phyloP scores from a whole-genome alignment of 306 rosid species.

The Bauhinia variegata region DNA sequence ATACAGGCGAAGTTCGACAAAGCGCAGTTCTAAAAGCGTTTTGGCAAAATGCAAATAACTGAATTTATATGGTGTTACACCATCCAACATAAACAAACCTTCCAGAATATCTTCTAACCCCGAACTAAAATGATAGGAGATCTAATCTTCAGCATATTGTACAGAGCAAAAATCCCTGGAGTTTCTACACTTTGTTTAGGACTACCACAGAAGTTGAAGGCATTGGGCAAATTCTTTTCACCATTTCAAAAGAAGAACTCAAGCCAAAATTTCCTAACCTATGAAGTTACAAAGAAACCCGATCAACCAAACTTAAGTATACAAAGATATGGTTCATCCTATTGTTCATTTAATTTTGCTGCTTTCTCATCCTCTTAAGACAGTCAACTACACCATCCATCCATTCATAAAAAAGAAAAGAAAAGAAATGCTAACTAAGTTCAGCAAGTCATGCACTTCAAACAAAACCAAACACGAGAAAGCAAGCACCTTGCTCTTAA shows the following conservation, averaged over 20 bases:
- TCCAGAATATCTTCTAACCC: not conserved
- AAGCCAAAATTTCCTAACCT: constrained; percentile 7
- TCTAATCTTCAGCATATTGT: constrained; percentile 9
- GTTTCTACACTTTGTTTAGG: not conserved
- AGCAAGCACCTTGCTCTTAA: not conserved
- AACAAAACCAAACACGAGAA: too few relatives aligned
- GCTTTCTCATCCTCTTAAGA: not conserved
- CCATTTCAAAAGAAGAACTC: not conserved
- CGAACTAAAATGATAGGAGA: not conserved
- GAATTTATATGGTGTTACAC: not conserved
- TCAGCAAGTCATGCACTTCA: too few relatives aligned
- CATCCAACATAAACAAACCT: constrained; percentile 12
- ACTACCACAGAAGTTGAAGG: too few relatives aligned
- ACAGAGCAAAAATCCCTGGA: constrained; percentile 10
- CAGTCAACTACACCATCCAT: constrained; percentile 5
- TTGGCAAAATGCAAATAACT: not conserved
- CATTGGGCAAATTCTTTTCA: not conserved
- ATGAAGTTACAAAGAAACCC: constrained; percentile 14
- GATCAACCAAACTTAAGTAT: constrained; percentile 8
- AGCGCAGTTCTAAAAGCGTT: not conserved
- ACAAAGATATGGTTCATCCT: too few relatives aligned
- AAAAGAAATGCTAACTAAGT: not conserved
- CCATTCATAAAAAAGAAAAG: not conserved
- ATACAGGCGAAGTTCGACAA: not conserved
- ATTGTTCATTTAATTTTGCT: not conserved